phyloP scores from a whole-genome alignment of 768 basidiomycete species.

The Coprinellus micaceus region DNA sequence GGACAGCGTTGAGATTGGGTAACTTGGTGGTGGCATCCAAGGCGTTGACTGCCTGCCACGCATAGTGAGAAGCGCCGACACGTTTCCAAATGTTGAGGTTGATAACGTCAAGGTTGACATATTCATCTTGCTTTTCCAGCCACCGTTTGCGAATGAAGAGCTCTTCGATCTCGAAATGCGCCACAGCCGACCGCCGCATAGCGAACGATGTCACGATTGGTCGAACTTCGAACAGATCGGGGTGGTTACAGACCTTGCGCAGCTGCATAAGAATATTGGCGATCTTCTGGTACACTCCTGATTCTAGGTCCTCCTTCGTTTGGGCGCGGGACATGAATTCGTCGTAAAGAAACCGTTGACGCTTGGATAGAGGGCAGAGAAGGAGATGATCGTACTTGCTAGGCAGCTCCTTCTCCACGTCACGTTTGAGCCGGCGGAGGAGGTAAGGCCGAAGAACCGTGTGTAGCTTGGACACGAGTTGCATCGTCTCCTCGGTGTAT shows the following conservation, averaged over 20 bases:
- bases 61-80: constrained; percentile 50
- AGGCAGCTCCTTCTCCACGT: constrained; percentile 93
- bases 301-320: constrained; percentile 76
- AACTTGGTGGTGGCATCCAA: constrained; percentile 59
- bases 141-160: constrained; percentile 77
- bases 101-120: constrained; percentile 57
- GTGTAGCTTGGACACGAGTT: constrained; percentile 84
- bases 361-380: constrained; percentile 82
- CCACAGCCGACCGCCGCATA: constrained; percentile 70
- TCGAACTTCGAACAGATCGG: constrained; percentile 87
- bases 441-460: constrained; percentile 94
- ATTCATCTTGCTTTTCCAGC: constrained; percentile 50
- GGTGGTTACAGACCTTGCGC: constrained; percentile 94
- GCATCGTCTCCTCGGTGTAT: constrained; percentile 78
- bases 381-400: constrained; percentile 91
- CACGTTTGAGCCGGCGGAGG: constrained; percentile 92
- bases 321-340: constrained; percentile 91
- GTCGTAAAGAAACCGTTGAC: constrained; percentile 93
- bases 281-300: constrained; percentile 84
- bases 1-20: constrained; percentile 49
- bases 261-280: constrained; percentile 98
- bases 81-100: constrained; percentile 59
- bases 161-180: constrained; percentile 83
- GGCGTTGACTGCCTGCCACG: constrained; percentile 48
- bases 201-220: constrained; percentile 77